Evolutionary conservation across 108 stramenopile genomes (phyloP).

Genomic region (Mayamaea pseudoterrestris): DNA sequence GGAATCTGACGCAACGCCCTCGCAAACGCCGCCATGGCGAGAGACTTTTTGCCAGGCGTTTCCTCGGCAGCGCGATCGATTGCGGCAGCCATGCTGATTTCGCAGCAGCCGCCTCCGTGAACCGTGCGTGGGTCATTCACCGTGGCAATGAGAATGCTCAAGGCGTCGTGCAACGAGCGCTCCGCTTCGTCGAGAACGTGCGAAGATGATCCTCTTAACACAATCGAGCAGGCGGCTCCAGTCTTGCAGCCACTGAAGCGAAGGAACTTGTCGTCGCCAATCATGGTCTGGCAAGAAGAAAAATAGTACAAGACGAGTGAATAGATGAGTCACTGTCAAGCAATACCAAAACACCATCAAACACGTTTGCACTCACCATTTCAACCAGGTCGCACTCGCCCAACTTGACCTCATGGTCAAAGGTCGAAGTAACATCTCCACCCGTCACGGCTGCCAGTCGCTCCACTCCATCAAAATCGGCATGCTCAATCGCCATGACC

Average conservation of each 20-base stretch:
- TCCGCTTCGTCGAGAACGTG: conserved; percentile 97
- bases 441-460: conserved; percentile 93
- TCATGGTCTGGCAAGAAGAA: conserved; percentile 72
- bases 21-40: conserved; percentile 98
- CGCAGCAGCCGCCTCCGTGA: conserved; percentile 95
- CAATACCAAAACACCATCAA: conserved; percentile 1
- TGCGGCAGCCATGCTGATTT: conserved; percentile 86
- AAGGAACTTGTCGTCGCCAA: conserved; percentile 97
- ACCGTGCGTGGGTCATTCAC: conserved; percentile 92
- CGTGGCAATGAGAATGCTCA: conserved; percentile 90
- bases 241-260: conserved; percentile 89
- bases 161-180: conserved; percentile 94
- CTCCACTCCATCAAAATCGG: conserved; percentile 99
- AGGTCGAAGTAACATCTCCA: conserved; percentile 95
- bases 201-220: conserved; percentile 90
- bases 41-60: conserved; percentile 93
- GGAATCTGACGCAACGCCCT: conserved; percentile 91
- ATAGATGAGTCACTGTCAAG: neutral
- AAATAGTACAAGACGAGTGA: neutral
- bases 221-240: conserved; percentile 95
- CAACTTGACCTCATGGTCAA: conserved; percentile 91
- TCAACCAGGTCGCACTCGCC: conserved; percentile 90
- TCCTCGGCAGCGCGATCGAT: conserved; percentile 80
- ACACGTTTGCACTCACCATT: conserved; percentile 27
- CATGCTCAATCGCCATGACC: conserved; percentile 99